Base-by-base conservation (phyloP, 2,329 filamentous ascomycete genomes). In the Akanthomyces uredinophilus region DNA sequence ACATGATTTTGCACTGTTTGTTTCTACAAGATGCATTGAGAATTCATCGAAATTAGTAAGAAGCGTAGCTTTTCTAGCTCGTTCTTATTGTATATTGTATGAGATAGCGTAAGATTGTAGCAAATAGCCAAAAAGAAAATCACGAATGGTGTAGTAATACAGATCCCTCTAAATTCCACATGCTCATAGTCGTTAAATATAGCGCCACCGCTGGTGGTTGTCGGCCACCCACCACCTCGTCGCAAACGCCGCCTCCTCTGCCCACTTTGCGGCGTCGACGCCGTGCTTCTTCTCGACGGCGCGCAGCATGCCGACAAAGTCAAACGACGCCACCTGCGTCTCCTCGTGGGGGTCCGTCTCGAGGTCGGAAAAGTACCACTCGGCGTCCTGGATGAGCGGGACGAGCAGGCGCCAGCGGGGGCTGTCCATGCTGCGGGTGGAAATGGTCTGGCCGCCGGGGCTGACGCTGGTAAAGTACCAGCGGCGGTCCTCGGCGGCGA, bases 181-280 rank as follows among this genome's bases (percentile, higher is more conserved):
- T 29, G 18, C n/a, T 43, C n/a, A 37, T 37, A 22, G 50, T 57
- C 54, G 62, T 52, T 64, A 61, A 32, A 63, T 67, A 66, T 72
- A 72, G 60, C 68, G 69, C 72, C 72, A 75, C 53, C 73, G 68
- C 61, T 70, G 72, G 64, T 69, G 68, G 58, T 74, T 74, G 64
- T 74, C 73, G 59, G 73, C 69, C 7, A 74, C 70, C 65, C 71
- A 75, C 72, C 73, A 74, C n/a, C 70, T 66, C 6, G 70, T 68
- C n/a, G 73, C 64, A 49, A 72, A 71, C 5, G 72, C 69, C 1
- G 69, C 73, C 51, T 73, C 72, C 61, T 75, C 70, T 4, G 66
- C 69, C 72, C 72, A 73, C 24, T 68, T 67, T 3, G 73, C 70
- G 3, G 69, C 67, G 4, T 71, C 70, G 5, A 64, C 46, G 6